Percentiles rank a stretch among this genome's conserved stretches.
Evolutionary conservation across 225 moss, liverwort and hornwort species (phyloP).

Genomic region (Bryoerythrophyllum caledonicum): DNA sequence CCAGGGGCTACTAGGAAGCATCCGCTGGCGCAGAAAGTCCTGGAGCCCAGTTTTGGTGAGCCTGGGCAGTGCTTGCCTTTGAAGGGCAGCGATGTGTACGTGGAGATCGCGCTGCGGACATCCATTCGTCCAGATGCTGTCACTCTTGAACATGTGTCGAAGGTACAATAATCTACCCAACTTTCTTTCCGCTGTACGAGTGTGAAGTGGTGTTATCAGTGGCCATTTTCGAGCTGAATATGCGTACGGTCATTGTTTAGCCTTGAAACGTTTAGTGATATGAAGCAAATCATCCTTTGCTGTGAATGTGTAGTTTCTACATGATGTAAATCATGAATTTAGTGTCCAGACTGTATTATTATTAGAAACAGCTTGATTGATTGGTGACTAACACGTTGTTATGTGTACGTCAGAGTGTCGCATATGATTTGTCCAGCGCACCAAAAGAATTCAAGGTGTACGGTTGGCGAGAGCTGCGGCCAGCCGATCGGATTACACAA

Average conservation of each 20-base stretch:
- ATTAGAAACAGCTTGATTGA: not conserved
- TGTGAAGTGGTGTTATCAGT: not conserved
- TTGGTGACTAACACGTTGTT: not conserved
- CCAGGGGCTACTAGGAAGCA: constrained; percentile 70
- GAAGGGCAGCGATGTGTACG: constrained; percentile 81
- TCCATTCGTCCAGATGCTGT: constrained; percentile 74
- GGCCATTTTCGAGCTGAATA: not conserved
- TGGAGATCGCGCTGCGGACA: constrained; percentile 83
- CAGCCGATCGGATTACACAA: constrained; percentile 56
- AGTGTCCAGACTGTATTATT: not conserved
- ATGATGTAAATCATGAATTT: not conserved
- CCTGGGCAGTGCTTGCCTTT: constrained; percentile 93
- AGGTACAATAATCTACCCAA: constrained; percentile 49
- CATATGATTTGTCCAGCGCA: constrained; percentile 85
- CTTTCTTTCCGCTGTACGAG: not conserved
- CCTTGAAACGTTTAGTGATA: not conserved
- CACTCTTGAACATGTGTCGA: constrained; percentile 89
- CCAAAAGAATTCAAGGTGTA: constrained; percentile 84
- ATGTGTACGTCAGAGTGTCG: constrained; percentile 55
- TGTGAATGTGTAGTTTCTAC: not conserved
- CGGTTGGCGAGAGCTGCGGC: constrained; percentile 84
- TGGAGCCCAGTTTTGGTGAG: constrained; percentile 93
- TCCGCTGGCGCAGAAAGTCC: constrained; percentile 65
- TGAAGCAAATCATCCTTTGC: not conserved
- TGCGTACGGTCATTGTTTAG: not conserved